Conservation (phyloP, 2,329 filamentous ascomycete species). For the Xylaria sp. region DNA sequence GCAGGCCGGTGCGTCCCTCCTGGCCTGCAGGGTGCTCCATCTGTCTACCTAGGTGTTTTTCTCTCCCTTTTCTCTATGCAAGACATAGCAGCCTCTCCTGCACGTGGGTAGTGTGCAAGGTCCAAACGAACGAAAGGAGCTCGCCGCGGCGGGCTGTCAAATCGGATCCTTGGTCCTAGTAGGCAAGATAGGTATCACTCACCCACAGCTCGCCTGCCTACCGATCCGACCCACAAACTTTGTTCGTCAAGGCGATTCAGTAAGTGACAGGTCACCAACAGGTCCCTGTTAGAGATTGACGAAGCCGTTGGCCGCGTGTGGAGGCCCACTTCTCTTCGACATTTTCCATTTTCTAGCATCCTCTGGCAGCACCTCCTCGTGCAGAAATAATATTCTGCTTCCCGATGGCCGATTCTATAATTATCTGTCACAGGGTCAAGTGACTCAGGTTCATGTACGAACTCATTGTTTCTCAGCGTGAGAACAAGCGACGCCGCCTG, state of each 20-base stretch:
- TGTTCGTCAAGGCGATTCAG: slow-evolving; percentile 14
- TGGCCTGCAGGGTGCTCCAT: slow-evolving; percentile 12
- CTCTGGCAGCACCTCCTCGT: background rate
- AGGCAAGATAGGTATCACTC: slow-evolving; percentile 6
- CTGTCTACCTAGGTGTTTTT: slow-evolving; percentile 17
- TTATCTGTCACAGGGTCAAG: slow-evolving; percentile 3
- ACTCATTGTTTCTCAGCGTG: slow-evolving; percentile 1
- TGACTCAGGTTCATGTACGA: slow-evolving; percentile 16
- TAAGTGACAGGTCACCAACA: slow-evolving; percentile 27
- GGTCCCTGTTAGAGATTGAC: slow-evolving; percentile 22
- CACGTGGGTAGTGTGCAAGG: slow-evolving; percentile 23
- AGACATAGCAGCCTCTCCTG: slow-evolving; percentile 28
- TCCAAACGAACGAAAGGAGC: slow-evolving; percentile 11
- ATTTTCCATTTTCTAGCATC: background rate
- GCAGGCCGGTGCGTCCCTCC: slow-evolving; percentile 11
- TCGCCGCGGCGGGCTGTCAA: slow-evolving; percentile 12
- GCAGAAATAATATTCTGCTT: slow-evolving; percentile 1
- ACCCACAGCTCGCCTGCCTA: slow-evolving; percentile 2
- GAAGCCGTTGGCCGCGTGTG: slow-evolving; percentile 4
- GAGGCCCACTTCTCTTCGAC: too few relatives aligned
- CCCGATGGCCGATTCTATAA: slow-evolving; percentile 10
- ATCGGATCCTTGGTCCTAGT: slow-evolving; percentile 26
- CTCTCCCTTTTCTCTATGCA: too few relatives aligned
- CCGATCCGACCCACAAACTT: slow-evolving; percentile 15
- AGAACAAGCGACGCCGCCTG: background rate